phyloP scores from a whole-genome alignment of 768 basidiomycete species.

The Melanogaster broomeanus region DNA sequence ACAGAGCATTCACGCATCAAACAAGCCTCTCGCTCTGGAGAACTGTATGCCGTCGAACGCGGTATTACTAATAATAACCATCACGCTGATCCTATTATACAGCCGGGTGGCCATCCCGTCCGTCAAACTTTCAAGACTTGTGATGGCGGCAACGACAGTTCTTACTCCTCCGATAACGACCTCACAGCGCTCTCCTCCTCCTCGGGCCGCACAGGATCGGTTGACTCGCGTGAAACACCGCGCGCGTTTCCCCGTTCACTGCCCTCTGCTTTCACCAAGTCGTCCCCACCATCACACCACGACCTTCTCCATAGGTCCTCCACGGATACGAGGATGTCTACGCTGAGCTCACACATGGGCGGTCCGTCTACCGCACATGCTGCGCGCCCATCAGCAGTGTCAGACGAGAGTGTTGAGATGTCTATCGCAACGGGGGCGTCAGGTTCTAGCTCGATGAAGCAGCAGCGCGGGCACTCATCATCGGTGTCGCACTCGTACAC shows the following conservation, averaged over 20 bases:
- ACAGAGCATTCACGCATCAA: too few species aligned
- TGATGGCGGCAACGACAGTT: conserved; percentile 14
- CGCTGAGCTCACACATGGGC: conserved; percentile 25
- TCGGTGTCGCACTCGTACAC: conserved; percentile 25
- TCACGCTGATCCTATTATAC: too few species aligned
- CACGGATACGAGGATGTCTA: conserved; percentile 48
- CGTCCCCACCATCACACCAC: conserved; percentile 12
- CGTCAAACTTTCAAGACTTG: not conserved
- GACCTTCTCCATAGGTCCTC: conserved; percentile 47
- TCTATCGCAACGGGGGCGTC: conserved; percentile 20
- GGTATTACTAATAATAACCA: too few species aligned
- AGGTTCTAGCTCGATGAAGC: conserved; percentile 19
- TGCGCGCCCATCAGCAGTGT: conserved; percentile 6
- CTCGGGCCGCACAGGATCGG: conserved; percentile 30
- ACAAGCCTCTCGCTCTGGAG: too few species aligned
- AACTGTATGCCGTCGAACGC: too few species aligned
- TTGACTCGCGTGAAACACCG: conserved; percentile 29
- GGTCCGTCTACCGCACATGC: conserved; percentile 16
- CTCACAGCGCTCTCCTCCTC: conserved; percentile 12
- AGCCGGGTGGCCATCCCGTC: too few species aligned
- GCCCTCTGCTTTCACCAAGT: conserved; percentile 22
- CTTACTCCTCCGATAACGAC: conserved; percentile 17
- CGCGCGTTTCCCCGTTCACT: conserved; percentile 16
- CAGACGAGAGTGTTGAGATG: conserved; percentile 22
- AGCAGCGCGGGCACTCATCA: conserved; percentile 18